These are phyloP conservation scores for Neocatenulostroma microsporum DNA, from an alignment of 2,329 filamentous ascomycete genomes.

Conservation along the genomic window DNA sequence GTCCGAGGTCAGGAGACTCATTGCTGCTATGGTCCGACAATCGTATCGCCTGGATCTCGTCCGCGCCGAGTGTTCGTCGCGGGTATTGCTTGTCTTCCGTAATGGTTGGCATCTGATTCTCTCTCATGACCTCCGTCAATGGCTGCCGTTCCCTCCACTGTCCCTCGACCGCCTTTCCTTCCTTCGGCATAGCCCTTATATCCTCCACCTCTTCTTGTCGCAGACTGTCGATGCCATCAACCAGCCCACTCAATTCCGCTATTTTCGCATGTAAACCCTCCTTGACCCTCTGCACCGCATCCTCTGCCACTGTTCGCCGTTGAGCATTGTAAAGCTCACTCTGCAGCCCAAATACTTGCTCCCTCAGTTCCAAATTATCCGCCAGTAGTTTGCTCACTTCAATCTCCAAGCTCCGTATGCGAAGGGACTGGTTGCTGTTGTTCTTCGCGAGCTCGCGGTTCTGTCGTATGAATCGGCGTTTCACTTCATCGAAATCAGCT, in stretches of 20 bases:
- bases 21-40: constrained; percentile 46
- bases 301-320: constrained; percentile 51
- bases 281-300: constrained; percentile 61
- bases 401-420: constrained; percentile 67
- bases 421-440: constrained; percentile 69
- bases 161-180: constrained; percentile 16
- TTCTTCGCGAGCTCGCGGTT: constrained; percentile 72
- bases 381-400: constrained; percentile 66
- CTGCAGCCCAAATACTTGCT: constrained; percentile 62
- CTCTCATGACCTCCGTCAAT: constrained; percentile 25
- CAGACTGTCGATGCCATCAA: constrained; percentile 54
- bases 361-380: constrained; percentile 68
- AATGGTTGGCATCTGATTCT: constrained; percentile 54
- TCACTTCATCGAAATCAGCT: constrained; percentile 48
- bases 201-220: constrained; percentile 12
- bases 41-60: constrained; percentile 47
- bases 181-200: constrained; percentile 8
- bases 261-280: constrained; percentile 64
- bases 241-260: constrained; percentile 55
- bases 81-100: constrained; percentile 62
- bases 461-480: constrained; percentile 70
- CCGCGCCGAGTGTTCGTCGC: constrained; percentile 55
- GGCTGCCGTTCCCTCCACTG: constrained; percentile 27
- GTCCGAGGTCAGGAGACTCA: constrained; percentile 62
- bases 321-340: constrained; percentile 52